Percentiles rank a stretch among this genome's conserved stretches.
Evolutionary conservation across 2,329 filamentous ascomycete species (phyloP).

Genomic region (Capronia epimyces): DNA sequence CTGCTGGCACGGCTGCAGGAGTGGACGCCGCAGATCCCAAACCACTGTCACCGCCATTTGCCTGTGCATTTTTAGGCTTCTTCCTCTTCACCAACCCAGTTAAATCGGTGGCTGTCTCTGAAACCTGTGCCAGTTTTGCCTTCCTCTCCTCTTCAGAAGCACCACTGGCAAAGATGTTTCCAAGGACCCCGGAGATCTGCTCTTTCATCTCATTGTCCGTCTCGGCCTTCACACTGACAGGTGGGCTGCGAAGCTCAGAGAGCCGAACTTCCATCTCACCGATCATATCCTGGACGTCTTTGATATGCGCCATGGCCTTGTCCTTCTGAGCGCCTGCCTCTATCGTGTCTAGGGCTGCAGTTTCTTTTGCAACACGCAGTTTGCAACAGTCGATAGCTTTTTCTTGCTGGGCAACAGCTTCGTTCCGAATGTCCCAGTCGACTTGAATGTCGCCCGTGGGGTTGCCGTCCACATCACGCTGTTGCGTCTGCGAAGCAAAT

Average conservation of each 20-base stretch:
- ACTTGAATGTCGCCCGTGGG: conserved; percentile 41
- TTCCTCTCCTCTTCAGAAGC: conserved; percentile 49
- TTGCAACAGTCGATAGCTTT: conserved; percentile 56
- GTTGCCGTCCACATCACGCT: conserved; percentile 37
- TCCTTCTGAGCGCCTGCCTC: conserved; percentile 37
- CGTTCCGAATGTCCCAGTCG: conserved; percentile 52
- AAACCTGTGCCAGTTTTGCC: conserved; percentile 50
- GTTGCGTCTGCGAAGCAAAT: conserved; percentile 71
- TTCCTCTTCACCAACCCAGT: conserved; percentile 55
- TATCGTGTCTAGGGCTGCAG: conserved; percentile 39
- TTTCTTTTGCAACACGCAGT: conserved; percentile 50
- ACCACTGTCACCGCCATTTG: conserved; percentile 16
- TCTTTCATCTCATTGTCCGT: conserved; percentile 33
- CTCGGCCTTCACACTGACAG: conserved; percentile 43
- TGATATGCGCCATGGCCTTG: conserved; percentile 45
- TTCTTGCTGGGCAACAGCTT: conserved; percentile 56
- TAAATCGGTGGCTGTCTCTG: conserved; percentile 55
- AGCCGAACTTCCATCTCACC: conserved; percentile 57
- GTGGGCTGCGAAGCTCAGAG: conserved; percentile 53
- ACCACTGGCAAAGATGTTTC: conserved; percentile 49
- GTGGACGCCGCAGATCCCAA: conserved; percentile 21
- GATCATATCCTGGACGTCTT: conserved; percentile 57
- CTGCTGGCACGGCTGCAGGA: conserved; percentile 9
- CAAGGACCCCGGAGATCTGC: conserved; percentile 52
- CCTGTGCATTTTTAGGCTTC: conserved; percentile 31